Base-by-base conservation (phyloP, 202 grass and related monocot genomes). In the Digitaria exilis region DNA sequence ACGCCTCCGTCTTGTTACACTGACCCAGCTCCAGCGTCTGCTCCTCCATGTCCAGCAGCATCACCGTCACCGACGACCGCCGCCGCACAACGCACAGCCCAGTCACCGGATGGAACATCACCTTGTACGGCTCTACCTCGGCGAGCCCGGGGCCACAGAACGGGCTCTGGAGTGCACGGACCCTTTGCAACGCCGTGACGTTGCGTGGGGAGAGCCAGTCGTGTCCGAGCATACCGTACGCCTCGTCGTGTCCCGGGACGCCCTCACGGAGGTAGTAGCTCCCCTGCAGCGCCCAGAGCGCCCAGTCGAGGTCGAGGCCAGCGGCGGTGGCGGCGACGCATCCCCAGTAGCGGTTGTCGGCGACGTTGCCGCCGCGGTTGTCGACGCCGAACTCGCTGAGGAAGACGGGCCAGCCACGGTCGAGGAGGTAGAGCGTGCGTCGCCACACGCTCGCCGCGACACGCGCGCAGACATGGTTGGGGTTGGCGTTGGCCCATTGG, bases 381-480 rank as follows among this genome's bases (percentile, higher is more conserved):
- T 98, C 91, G 7, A 94, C 83, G 29, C 96, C 96, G 80, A 91
- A 98, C 93, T 98, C 96, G 80, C 96, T 96, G 25, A 98, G 81
- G 78, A 98, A 54, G 12, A 98, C 80, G 13, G 96, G 96, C 80
- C 77, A 90, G 5, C 87, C 87, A 59, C 64, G 74, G 80, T 87
- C 91, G 9, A 98, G 89, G 31, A 98, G 91, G 62, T 95, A 98
- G 29, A 92, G 90, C 44, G 87, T 91, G 54, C 83, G 86, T 14
- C 59, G 79, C 65, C 64, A 26, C 43, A 95, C 78, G 75, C 73
- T 73, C 1, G 77, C 76, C 13, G 74, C 46, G 26, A 92, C 18
- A 9, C 91, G 76, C 21, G 91, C 93, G 79, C 96, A 96, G 54
- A 83, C 93, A 32, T 87, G 48, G 73, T 98, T 98, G 62, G 93